Evolutionary conservation across 73 alveolate species (phyloP).

Genomic region (Halteria grandinella): DNA sequence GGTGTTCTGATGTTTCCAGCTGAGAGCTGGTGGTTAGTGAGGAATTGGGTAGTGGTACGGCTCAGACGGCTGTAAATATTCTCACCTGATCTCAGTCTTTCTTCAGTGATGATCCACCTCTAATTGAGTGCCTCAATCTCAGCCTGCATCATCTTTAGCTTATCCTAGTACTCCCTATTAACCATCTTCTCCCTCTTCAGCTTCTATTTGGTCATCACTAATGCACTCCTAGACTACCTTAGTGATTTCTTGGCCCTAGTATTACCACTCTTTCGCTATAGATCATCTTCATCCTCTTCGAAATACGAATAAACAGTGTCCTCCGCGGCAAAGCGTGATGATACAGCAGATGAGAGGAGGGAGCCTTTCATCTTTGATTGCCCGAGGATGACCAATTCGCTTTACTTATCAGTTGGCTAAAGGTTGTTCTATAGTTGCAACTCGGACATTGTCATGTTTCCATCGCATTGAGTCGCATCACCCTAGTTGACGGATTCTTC

Average conservation of each 20-base stretch:
- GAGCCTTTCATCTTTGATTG: too few species aligned
- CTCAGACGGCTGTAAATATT: not conserved
- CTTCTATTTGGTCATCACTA: slow-evolving; percentile 7
- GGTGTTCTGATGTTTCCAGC: not conserved
- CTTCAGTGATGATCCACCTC: slow-evolving; percentile 50
- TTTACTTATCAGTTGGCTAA: too few species aligned
- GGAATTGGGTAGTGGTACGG: slow-evolving; percentile 9
- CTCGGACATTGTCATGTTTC: too few species aligned
- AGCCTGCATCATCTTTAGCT: slow-evolving; percentile 15
- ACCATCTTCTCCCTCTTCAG: slow-evolving; percentile 6
- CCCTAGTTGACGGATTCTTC: too few species aligned
- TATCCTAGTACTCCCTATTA: slow-evolving; percentile 27
- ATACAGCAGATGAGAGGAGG: too few species aligned
- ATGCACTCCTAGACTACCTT: slow-evolving; percentile 2
- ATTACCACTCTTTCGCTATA: not conserved
- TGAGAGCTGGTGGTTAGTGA: not conserved
- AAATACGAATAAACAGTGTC: not conserved
- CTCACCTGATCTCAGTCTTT: slow-evolving; percentile 16
- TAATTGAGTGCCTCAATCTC: slow-evolving; percentile 37
- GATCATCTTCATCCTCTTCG: not conserved
- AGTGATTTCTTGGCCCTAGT: slow-evolving; percentile 17
- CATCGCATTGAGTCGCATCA: too few species aligned
- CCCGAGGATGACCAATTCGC: too few species aligned
- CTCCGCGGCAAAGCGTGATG: not conserved
- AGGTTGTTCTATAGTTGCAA: too few species aligned